Evolutionary conservation across 2,329 filamentous ascomycete genomes (phyloP), one percentile per base, ranked within the genome.

Genomic region (Colletotrichum camelliae): DNA sequence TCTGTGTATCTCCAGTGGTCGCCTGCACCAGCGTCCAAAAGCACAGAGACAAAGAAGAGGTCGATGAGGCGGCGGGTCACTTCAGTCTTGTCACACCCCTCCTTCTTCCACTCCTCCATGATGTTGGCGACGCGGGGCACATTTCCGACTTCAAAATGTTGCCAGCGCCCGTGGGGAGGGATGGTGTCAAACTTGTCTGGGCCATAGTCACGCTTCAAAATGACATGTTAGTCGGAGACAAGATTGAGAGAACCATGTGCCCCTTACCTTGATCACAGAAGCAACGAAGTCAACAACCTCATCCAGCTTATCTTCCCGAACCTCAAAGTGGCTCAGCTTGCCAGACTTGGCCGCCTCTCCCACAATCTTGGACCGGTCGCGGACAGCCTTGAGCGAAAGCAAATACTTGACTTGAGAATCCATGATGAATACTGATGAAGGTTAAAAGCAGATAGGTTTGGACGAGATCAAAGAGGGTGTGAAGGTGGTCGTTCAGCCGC

Each of bases 101-200:
- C 82, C 4, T 79, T 80, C 4, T 87, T 82, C 90, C 89, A 90
- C 58, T 84, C 80, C 29, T 85, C 79, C 4, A 89, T 81, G 4
- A 91, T 80, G 8, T 84, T 80, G 8, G 84, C 82, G 9, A 91
- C 82, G 39, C 91, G 89, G 52, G 87, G 83, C 33, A 89, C 83
- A 16, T 86, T 86, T 12, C 91, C 91, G 52, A 91, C 87, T 16
- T 92, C 88, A 77, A 93, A 93, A 82, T 93, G 91, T 80, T 93
- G 91, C 89, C 91, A 93, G 58, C 91, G 87, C 10, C 87, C 91
- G 77, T 91, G 89, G 12, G 89, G 88, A 0, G 89, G 89, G 67
- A 91, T 91, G 1, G 83, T 80, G 65, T 86, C 74, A 77, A 82
- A 88, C 21, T 81, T 84, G 75, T 88, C 84, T 1, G 88, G 88